phyloP scores from a whole-genome alignment of 2,329 filamentous ascomycete species.

The Elsinoe australis region DNA sequence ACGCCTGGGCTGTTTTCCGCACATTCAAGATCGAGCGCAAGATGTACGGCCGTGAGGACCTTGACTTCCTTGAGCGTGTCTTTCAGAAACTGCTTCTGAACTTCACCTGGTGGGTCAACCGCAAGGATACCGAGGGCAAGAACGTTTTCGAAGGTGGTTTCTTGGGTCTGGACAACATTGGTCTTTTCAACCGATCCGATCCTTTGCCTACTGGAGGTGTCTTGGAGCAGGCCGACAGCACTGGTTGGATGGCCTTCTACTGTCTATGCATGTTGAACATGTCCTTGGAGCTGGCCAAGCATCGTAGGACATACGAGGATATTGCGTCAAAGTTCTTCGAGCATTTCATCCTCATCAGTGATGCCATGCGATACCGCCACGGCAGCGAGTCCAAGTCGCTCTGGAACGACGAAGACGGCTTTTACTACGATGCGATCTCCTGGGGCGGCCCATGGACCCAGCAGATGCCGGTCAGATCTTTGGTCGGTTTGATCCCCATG shows the following conservation, averaged over 20 bases:
- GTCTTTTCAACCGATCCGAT: constrained; percentile 93
- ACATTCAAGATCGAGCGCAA: constrained; percentile 98
- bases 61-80: constrained; percentile 91
- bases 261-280: constrained; percentile 96
- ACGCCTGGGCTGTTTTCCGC: constrained; percentile 91
- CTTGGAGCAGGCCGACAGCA: constrained; percentile 93
- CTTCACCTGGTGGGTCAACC: constrained; percentile 99
- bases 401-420: constrained; percentile 94
- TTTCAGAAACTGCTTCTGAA: constrained; percentile 95
- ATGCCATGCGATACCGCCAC: constrained; percentile 76
- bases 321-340: constrained; percentile 98
- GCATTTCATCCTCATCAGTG: constrained; percentile 95
- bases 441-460: constrained; percentile 92
- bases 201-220: constrained; percentile 88
- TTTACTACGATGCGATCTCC: constrained; percentile 97
- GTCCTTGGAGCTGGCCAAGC: constrained; percentile 86
- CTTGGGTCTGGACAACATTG: constrained; percentile 92
- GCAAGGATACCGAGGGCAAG: constrained; percentile 89
- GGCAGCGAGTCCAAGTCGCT: constrained; percentile 69
- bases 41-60: constrained; percentile 86
- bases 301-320: constrained; percentile 90
- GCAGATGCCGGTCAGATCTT: constrained; percentile 81
- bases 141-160: constrained; percentile 97
- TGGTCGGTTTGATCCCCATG: constrained; percentile 87
- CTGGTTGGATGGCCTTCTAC: constrained; percentile 98